phyloP scores from a whole-genome alignment of 305 asterid species.

The Striga hermonthica region DNA sequence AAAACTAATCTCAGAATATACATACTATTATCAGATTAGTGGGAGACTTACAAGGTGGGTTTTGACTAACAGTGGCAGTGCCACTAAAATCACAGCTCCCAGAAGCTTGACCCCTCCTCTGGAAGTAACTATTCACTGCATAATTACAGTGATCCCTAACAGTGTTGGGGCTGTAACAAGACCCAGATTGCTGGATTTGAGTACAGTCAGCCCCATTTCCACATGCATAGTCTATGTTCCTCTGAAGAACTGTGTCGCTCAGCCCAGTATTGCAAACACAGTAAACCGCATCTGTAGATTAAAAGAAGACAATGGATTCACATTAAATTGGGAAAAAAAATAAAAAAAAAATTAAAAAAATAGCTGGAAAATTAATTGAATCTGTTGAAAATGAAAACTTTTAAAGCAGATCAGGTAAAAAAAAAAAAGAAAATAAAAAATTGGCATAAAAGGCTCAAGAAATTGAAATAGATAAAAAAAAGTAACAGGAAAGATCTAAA shows the following conservation, averaged over 20 bases:
- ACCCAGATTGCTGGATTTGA: conserved; percentile 47
- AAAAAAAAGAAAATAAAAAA: no score
- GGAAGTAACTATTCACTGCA: conserved; percentile 82
- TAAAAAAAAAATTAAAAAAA: no score
- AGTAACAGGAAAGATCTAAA: no score
- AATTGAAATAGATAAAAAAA: no score
- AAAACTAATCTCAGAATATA: no score
- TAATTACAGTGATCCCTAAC: conserved; percentile 73
- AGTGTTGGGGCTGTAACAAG: conserved; percentile 35
- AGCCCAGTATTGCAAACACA: conserved; percentile 59
- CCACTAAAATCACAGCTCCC: conserved; percentile 66
- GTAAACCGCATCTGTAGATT: conserved; percentile 53
- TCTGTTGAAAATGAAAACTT: no score
- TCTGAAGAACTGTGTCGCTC: conserved; percentile 49
- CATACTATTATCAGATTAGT: no score
- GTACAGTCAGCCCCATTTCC: conserved; percentile 76
- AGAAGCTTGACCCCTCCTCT: conserved; percentile 42
- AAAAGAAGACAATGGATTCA: no score
- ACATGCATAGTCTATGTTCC: conserved; percentile 70
- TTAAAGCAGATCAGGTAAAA: no score
- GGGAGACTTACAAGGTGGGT: not conserved
- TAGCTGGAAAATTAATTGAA: no score
- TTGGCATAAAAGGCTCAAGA: no score
- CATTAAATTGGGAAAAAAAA: no score
- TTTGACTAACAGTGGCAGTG: conserved; percentile 44